Conservation (phyloP, 148 eudicot species). For the Vaccinium macrocarpon region DNA sequence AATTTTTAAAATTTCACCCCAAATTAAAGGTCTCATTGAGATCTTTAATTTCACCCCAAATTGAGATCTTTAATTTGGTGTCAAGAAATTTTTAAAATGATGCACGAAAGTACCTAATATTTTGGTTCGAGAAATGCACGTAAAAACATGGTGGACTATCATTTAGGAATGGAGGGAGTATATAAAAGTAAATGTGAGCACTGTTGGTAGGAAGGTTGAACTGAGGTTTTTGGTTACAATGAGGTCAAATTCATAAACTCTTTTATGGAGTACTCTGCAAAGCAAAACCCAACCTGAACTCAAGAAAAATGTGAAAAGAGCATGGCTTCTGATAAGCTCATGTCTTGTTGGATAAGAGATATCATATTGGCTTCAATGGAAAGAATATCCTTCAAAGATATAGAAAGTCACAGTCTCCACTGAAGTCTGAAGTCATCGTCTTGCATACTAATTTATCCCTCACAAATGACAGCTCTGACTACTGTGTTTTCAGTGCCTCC, state of each 20-base stretch:
- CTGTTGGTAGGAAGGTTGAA: neutral
- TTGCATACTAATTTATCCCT: neutral
- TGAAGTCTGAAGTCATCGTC: neutral
- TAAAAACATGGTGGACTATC: too few relatives aligned
- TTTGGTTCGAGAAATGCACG: too few relatives aligned
- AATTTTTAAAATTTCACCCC: too few relatives aligned
- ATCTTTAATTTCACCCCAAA: too few relatives aligned
- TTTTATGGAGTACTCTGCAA: neutral
- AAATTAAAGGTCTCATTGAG: too few relatives aligned
- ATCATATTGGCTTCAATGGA: neutral
- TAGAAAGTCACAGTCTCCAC: neutral
- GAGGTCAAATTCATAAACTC: neutral
- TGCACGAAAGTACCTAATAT: too few relatives aligned
- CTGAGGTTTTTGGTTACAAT: neutral
- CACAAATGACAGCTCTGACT: neutral
- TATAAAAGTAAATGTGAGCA: neutral
- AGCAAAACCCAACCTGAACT: neutral
- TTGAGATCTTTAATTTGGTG: too few relatives aligned
- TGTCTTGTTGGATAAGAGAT: neutral
- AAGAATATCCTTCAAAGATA: neutral
- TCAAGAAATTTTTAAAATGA: too few relatives aligned
- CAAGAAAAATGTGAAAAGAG: neutral
- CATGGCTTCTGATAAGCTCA: constrained; percentile 6
- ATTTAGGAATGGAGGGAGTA: too few relatives aligned
- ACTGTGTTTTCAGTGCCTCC: neutral